phyloP scores from a whole-genome alignment of 202 grass and related monocot species.

The Brachypodium distachyon region DNA sequence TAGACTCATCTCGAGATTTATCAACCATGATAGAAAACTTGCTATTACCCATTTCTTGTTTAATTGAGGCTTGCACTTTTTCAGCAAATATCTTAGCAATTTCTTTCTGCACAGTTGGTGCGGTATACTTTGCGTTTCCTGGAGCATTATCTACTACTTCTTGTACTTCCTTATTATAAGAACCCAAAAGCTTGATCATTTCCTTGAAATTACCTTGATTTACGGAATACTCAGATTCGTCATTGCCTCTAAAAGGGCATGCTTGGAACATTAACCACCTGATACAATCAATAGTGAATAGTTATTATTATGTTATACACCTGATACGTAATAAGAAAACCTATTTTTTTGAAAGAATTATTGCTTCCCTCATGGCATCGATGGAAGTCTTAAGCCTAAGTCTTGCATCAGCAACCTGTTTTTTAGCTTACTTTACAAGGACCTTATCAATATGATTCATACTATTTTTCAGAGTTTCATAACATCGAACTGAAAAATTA shows the following conservation, averaged over 20 bases:
- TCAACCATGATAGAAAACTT: too few relatives aligned
- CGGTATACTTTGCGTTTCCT: neutral
- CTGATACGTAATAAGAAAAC: too few relatives aligned
- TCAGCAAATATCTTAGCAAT: too few relatives aligned
- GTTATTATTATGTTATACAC: too few relatives aligned
- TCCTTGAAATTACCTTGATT: neutral
- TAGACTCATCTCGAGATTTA: too few relatives aligned
- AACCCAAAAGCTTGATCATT: neutral
- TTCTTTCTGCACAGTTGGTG: too few relatives aligned
- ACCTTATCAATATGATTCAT: neutral
- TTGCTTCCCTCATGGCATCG: neutral
- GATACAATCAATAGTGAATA: neutral
- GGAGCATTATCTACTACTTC: neutral
- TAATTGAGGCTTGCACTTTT: too few relatives aligned
- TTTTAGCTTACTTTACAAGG: neutral
- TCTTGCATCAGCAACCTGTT: neutral
- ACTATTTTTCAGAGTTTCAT: neutral
- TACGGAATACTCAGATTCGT: neutral
- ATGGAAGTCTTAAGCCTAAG: neutral
- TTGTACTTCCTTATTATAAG: neutral
- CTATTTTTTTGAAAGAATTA: neutral
- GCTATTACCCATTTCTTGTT: too few relatives aligned
- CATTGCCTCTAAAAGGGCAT: neutral
- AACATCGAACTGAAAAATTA: neutral
- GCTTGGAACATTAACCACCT: neutral